Conservation (phyloP, 352 stramenopile genomes). For the Paralagenidium karlingii region DNA sequence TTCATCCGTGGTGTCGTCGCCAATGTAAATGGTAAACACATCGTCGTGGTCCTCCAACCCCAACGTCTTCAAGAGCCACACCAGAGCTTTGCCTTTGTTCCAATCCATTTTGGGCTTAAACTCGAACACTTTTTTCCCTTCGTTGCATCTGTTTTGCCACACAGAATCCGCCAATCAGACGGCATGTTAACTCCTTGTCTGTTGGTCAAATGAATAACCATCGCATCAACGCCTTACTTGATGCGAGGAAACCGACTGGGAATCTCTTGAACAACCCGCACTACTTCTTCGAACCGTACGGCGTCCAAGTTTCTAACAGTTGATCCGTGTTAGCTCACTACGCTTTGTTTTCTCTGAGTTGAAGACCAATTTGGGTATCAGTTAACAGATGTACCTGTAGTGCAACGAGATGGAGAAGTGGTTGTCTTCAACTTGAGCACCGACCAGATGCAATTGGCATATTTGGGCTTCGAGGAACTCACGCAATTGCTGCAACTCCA, state of each 20-base stretch:
- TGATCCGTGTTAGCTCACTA: not conserved
- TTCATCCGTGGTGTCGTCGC: constrained; percentile 85
- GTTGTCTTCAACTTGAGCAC: constrained; percentile 83
- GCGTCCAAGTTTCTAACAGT: not conserved
- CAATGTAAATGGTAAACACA: constrained; percentile 88
- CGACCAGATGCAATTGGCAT: constrained; percentile 12
- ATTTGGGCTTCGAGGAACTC: constrained; percentile 27
- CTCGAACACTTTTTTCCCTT: constrained; percentile 85
- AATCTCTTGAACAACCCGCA: no score
- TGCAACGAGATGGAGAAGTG: constrained; percentile 83
- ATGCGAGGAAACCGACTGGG: no score
- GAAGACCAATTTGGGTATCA: not conserved
- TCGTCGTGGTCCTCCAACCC: constrained; percentile 52
- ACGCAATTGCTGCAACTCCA: constrained; percentile 41
- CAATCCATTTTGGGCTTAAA: constrained; percentile 86
- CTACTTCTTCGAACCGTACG: not conserved
- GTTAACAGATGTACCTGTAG: constrained; percentile 39
- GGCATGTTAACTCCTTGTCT: no score
- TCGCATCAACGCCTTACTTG: not conserved
- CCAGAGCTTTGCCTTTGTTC: constrained; percentile 86
- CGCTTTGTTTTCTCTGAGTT: no score
- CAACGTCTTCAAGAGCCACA: constrained; percentile 74
- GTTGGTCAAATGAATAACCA: not conserved
- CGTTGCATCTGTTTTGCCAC: constrained; percentile 55
- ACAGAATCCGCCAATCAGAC: no score